Percentiles rank a stretch among this genome's conserved stretches.
Evolutionary conservation across 2,329 filamentous ascomycete species (phyloP).

Genomic region (Pseudogymnoascus sp.): DNA sequence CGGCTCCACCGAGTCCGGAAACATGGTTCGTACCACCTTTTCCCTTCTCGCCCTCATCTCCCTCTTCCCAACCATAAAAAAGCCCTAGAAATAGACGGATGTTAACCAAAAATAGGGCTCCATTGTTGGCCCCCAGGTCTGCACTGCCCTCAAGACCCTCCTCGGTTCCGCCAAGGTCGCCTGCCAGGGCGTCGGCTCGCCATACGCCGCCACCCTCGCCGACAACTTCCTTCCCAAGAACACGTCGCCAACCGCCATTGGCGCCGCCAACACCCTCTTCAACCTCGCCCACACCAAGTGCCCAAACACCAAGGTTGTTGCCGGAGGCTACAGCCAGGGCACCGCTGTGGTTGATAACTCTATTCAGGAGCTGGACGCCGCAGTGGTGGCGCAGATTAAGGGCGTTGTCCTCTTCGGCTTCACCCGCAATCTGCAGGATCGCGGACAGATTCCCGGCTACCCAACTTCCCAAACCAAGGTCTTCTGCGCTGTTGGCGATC

Average conservation of each 20-base stretch:
- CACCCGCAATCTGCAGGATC: slow-evolving; percentile 31
- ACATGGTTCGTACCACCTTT: slow-evolving; percentile 31
- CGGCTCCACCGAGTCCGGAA: slow-evolving; percentile 40
- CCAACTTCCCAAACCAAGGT: slow-evolving; percentile 29
- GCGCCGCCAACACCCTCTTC: slow-evolving; percentile 25
- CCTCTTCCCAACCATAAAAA: too few relatives aligned
- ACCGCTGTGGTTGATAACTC: slow-evolving; percentile 36
- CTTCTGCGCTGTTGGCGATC: slow-evolving; percentile 41
- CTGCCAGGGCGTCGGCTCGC: slow-evolving; percentile 19
- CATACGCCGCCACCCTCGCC: slow-evolving; percentile 15
- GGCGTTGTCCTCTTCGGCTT: slow-evolving; percentile 37
- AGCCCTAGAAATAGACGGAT: neutral
- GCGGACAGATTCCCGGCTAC: slow-evolving; percentile 27
- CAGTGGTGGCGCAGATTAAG: slow-evolving; percentile 26
- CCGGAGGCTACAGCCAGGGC: slow-evolving; percentile 36
- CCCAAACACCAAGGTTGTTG: slow-evolving; percentile 31
- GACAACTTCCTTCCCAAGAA: slow-evolving; percentile 16
- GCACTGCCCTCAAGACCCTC: slow-evolving; percentile 19
- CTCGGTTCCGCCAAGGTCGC: slow-evolving; percentile 18
- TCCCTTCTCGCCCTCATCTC: neutral
- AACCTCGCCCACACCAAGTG: slow-evolving; percentile 27
- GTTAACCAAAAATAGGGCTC: slow-evolving; percentile 21
- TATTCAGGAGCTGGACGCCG: slow-evolving; percentile 25
- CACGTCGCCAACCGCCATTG: slow-evolving; percentile 11
- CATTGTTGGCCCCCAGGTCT: slow-evolving; percentile 26